Evolutionary conservation across 176 grass and related monocot genomes (phyloP), one percentile per base, ranked within the genome.

Genomic region (Oryza meyeriana): DNA sequence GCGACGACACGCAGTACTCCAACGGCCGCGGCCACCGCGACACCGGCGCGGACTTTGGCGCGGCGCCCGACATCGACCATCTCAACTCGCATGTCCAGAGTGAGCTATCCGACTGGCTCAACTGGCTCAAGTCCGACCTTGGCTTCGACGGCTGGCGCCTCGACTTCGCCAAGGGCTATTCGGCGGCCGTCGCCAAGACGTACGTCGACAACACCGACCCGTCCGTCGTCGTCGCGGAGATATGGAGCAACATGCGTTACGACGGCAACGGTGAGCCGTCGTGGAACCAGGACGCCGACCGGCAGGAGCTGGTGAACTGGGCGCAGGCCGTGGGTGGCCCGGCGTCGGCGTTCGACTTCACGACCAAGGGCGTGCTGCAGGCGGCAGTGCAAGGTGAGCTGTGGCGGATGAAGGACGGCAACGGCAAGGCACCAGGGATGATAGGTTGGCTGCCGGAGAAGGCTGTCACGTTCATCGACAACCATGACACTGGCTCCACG

Each of bases 101-200:
- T 0, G 95, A 98, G 84, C 95, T 98, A 75, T 85, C 90, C 11
- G 92, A 89, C 64, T 97, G 95, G 95, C 90, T 97, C 72, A 93
- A 93, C 57, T 93, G 90, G 95, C 90, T 98, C 83, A 94, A 84
- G 81, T 57, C 81, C 50, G 90, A 94, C 32, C 18, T 98, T 31
- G 90, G 92, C 5, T 98, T 98, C 64, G 90, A 89, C 70, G 92
- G 88, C 41, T 94, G 95, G 92, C 84, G 92, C 20, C 69, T 97
- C 12, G 95, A 94, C 81, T 97, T 97, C 64, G 83, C 92, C 65
- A 94, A 85, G 71, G 94, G 92, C 0, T 97, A 94, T 83, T 92
- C 94, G 0, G 52, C 92, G 0, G 64, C 32, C 74, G 71, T 97
- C 64, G 89, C 94, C 27, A 90, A 74, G 74, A 75, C 76, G 22